Evolutionary conservation across 1,139 yeast species (phyloP).

Genomic region (Geotrichum candidum): DNA sequence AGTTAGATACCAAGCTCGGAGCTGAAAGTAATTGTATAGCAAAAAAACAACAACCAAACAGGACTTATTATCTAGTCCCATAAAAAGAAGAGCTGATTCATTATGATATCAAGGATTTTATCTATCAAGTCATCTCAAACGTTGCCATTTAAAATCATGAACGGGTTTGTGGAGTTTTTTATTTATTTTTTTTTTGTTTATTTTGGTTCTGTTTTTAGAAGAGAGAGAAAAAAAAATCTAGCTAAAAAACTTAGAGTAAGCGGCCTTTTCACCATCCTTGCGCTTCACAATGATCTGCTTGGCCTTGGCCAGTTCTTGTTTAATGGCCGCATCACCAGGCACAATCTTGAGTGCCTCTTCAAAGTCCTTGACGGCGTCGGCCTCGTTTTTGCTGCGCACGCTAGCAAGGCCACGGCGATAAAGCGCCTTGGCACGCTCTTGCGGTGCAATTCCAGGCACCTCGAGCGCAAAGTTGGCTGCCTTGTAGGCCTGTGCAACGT

Average conservation of each 20-base stretch:
- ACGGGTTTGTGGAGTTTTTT: constrained; percentile 1
- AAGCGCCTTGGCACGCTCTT: constrained; percentile 71
- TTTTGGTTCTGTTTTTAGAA: too few species aligned
- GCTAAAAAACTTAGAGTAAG: constrained; percentile 72
- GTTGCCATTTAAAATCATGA: neutral
- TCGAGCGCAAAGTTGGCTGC: constrained; percentile 64
- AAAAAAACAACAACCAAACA: too few species aligned
- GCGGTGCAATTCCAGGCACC: constrained; percentile 51
- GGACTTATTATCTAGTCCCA: too few species aligned
- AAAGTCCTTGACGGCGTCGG: constrained; percentile 60
- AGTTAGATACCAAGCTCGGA: too few species aligned
- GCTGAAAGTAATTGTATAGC: too few species aligned
- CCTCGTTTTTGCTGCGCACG: constrained; percentile 59
- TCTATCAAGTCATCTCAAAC: neutral
- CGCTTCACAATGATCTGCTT: constrained; percentile 49
- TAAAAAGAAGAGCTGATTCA: too few species aligned
- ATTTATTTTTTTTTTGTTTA: too few species aligned
- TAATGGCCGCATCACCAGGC: constrained; percentile 72
- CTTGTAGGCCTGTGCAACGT: constrained; percentile 49
- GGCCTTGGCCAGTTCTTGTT: constrained; percentile 60
- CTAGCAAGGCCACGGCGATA: constrained; percentile 82
- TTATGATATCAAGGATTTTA: too few species aligned
- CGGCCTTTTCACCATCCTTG: constrained; percentile 69
- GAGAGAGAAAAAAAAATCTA: neutral
- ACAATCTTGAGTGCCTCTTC: constrained; percentile 58